Evolutionary conservation across 495 filamentous ascomycete species (phyloP), one percentile per base, ranked within the genome.

Genomic region (Barbatosphaeria neglecta): DNA sequence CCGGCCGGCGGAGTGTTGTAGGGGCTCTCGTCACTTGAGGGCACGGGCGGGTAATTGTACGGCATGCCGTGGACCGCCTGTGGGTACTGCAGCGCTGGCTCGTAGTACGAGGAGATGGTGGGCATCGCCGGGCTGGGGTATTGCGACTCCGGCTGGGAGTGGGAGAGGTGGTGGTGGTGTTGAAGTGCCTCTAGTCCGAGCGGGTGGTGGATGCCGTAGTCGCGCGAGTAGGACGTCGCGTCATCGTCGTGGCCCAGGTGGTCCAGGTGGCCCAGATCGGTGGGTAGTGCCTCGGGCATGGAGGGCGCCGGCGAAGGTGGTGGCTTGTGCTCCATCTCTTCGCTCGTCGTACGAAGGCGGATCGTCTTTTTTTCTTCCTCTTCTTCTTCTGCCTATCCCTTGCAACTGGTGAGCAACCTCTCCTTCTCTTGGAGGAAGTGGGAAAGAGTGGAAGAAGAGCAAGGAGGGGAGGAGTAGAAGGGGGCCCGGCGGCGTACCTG

Each of bases 181-280:
- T 35, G 31, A 4, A 35, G 16, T 2, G 31, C 31, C 2, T 35
- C 39, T 41, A 39, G 28, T 54, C 44, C 6, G 45, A 5, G 19
- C n/a, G 44, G 52, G 54, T 55, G 46, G 52, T 50, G 13, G 42
- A 4, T 16, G 6, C 4, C 11, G 4, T 37, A 13, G 16, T 20
- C 41, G 25, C 24, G 41, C 10, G 50, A 48, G 48, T 63, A 62
- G 4, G 58, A 41, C 18, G 54, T 52, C 25, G 53, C 47, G 19
- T 65, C 51, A 50, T 71, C 73, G 44, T 72, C 66, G 41, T 69
- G 63, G 22, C 66, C 51, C 13, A 72, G 48, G 20, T 69, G 63
- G 22, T 66, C 51, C 13, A 72, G 48, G 20, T 72, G 64, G 35
- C 68, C 61, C 22, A 70, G 55, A 22, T 61, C 60, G 57, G 60